phyloP scores from a whole-genome alignment of 495 filamentous ascomycete genomes.

The Aspergillus steynii region DNA sequence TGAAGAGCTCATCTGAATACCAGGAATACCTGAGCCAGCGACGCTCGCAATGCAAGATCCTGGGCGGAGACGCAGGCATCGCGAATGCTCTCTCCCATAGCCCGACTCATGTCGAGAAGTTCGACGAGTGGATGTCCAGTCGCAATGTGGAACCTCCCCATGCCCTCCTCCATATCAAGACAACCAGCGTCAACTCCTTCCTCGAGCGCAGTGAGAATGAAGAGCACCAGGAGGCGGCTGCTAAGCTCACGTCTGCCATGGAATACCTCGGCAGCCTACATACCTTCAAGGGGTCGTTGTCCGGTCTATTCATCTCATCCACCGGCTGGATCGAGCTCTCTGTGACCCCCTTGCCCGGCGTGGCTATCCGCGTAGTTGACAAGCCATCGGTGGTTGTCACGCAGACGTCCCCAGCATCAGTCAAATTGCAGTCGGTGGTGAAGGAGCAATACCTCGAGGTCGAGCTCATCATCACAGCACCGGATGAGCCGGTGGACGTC shows the following conservation, averaged over 20 bases:
- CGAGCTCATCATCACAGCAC: neutral
- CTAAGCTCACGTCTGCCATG: conserved; percentile 1
- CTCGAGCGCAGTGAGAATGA: conserved; percentile 3
- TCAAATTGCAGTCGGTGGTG: neutral
- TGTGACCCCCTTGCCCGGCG: conserved; percentile 2
- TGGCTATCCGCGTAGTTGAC: conserved; percentile 3
- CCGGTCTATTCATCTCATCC: neutral
- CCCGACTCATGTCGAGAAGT: neutral
- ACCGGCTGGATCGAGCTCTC: conserved; percentile 2
- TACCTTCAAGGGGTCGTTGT: conserved; percentile 1
- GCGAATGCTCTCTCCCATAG: neutral
- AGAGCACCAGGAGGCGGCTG: conserved; percentile 2
- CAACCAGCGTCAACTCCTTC: neutral
- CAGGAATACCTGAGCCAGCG: conserved; percentile 1
- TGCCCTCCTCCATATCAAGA: conserved; percentile 3
- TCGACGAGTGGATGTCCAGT: conserved; percentile 1
- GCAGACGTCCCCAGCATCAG: neutral
- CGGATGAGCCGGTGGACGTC: conserved; percentile 3
- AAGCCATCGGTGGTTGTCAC: conserved; percentile 3
- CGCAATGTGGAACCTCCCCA: neutral
- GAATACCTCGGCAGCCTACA: neutral
- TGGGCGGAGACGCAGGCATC: neutral
- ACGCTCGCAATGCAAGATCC: neutral
- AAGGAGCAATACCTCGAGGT: conserved; percentile 7
- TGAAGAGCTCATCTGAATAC: neutral